These are phyloP conservation scores for Sporothrix inflata DNA, from an alignment of 2,329 filamentous ascomycete genomes.

Conservation along the genomic window DNA sequence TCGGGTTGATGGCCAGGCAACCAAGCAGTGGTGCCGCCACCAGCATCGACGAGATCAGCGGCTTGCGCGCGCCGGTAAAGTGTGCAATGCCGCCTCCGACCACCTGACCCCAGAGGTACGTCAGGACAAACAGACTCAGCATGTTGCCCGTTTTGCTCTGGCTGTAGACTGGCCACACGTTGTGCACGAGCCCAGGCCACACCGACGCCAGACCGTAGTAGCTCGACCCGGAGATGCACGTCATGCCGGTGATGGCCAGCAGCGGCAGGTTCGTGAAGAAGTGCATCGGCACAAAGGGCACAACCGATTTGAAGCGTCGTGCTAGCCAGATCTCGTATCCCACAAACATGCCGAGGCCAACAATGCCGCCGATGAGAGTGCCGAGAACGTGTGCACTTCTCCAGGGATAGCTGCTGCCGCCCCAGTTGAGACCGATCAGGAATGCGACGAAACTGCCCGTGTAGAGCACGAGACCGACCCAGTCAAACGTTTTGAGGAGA, in stretches of 20 bases:
- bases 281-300: background rate
- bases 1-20: background rate
- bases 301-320: background rate
- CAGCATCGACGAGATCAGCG: background rate
- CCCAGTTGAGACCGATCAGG: slow-evolving; percentile 22
- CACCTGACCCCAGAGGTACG: background rate
- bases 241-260: background rate
- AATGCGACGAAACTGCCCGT: slow-evolving; percentile 2
- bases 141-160: background rate
- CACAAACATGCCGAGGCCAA: background rate
- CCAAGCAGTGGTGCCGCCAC: background rate
- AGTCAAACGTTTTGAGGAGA: slow-evolving; percentile 18
- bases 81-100: background rate
- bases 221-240: background rate
- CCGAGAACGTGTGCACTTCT: background rate
- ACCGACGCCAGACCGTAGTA: background rate
- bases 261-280: background rate
- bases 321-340: background rate
- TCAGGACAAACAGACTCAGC: background rate
- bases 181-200: background rate
- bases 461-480: slow-evolving; percentile 18
- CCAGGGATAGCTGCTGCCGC: slow-evolving; percentile 21
- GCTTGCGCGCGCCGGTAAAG: background rate
- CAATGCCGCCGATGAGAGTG: background rate
- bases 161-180: background rate